Base-by-base conservation (phyloP, 352 stramenopile genomes). In the Thalassiosira exigua region DNA sequence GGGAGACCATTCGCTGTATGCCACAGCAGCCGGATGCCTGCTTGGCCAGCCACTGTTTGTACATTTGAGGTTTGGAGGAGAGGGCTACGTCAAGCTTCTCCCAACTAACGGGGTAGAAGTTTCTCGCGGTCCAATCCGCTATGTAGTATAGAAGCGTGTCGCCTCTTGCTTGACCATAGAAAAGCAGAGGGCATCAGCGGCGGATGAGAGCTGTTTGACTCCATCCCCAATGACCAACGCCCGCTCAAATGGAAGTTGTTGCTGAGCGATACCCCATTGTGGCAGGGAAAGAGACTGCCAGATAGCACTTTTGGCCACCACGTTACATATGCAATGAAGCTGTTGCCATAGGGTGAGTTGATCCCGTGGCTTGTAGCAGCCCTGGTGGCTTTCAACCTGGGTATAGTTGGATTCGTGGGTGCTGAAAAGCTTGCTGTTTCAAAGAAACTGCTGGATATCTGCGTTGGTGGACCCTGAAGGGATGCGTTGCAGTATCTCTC, bases 1-100 rank as follows among this genome's bases (percentile, higher is more conserved):
- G 22, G 2, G 51, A 1, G 0, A 70, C 5, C 3, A 54, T 69
- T 1, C 14, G 9, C 11, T 44, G 4, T 2, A 51, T 78, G 2
- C 22, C 58, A 19, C 46, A 56, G 7, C 5, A 56, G 22, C 46
- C 46, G 5, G 46, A 56, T 12, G 42, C n/a, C 19, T 78, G 69
- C 48, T 78, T 78, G 1, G 69, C 33, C 1, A 71, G 30, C 69
- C 69, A 78, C 4, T 71, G 14, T 4, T 46, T 11, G 42, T 65
- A 78, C 58, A 71, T 78, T 17, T 78, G 32, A 3, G 44, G 29
- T 17, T 58, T 71, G 0, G 30, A 32, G 14, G 1, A 4, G 14
- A 78, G n/a, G 0, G 48, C 17, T 1, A 19, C 9, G 12, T 77
- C 0, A 1, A 69, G 46, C 2, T 9, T 5, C 11, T 4, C 12